Base-by-base conservation (phyloP, 169 alveolate genomes). In the Plasmodium reichenowi region DNA sequence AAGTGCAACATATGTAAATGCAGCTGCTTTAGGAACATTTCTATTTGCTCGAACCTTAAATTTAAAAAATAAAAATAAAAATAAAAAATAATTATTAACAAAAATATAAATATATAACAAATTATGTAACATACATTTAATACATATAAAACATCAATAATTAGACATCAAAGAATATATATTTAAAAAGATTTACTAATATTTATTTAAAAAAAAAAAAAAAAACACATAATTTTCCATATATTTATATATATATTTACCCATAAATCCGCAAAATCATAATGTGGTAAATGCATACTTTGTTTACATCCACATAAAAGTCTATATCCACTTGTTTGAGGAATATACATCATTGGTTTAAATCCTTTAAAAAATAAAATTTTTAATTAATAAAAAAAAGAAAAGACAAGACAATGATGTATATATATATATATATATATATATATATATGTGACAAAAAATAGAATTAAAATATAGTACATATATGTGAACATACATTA, bases 331-430 rank as follows among this genome's bases (percentile, higher is more conserved):
- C 89, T 91, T 58, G 87, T 67, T 67, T 91, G 94, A 0, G 97
- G 96, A 12, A 93, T 94, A 90, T 94, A 94, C 96, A 94, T 93
- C 22, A 94, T 60, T 6, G 97, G 97, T 48, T 95, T 95, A 89
- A 92, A 93, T 48, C 90, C 96, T 93, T 70, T 32, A 58, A 17
- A 58, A 62, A 88, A 72, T 38, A 38, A 26, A 48, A 76, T 26
- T 24, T 48, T 12, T 24, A 26, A 17, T 15, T 3, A 38, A 22
- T 63, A 60, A 43, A 29, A n/a, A 29, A 52, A 72, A 15, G 32
- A 9, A 72, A 60, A 43, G 20, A 59, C 38, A 24, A 2, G 59
- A 54, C 24, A n/a, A 29, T 15, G 52, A 52, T 24, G 26, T 24
- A n/a, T 2, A 26, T 17, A 54, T 20, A 72, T 13, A 26, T 32